Evolutionary conservation across 2,329 filamentous ascomycete genomes (phyloP), one percentile per base, ranked within the genome.

Genomic region (Pseudomassariella vexata): DNA sequence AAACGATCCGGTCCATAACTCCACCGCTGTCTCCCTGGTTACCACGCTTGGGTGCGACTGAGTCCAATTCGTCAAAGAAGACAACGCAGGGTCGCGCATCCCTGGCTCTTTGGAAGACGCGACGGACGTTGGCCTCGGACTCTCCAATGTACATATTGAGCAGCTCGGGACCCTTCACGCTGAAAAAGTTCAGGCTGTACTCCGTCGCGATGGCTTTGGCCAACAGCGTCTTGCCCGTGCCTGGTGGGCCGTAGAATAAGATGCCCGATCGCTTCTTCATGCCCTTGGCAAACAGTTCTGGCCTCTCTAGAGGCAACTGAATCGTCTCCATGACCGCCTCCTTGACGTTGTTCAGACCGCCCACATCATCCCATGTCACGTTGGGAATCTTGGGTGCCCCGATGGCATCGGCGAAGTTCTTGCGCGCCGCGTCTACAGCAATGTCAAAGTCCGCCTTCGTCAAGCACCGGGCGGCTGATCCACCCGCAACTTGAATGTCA

Each of bases 231-330:
- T 95, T 95, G 48, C 88, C 88, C 2, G 88, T 94, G 40, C 88
- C 88, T 0, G 88, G 88, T 1, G 88, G 88, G 0, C 88, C 88
- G 50, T 94, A 94, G 61, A 95, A 94, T 16, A 94, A 60, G 44
- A 95, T 94, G 46, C 88, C 88, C 15, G 86, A 94, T 24, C 90
- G 81, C 66, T 96, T 96, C 73, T 95, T 95, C 83, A 96, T 92
- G 30, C 90, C 92, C 65, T 90, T 94, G 19, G 89, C 89, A 50
- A 96, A 96, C 2, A 96, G 73, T 56, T 96, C 92, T 1, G 90
- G 90, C 8, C 89, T 74, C 40, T 94, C 86, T 2, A 96, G 73
- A 0, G 90, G 92, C 21, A 96, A 70, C 55, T 95, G 90, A 33
- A 96, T 96, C 0, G 92, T 96, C 58, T 96, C 92, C 56, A 87